Percentiles rank a stretch among this genome's conserved stretches.
phyloP scores from a whole-genome alignment of 768 basidiomycete genomes.

The Mycena indigotica region DNA sequence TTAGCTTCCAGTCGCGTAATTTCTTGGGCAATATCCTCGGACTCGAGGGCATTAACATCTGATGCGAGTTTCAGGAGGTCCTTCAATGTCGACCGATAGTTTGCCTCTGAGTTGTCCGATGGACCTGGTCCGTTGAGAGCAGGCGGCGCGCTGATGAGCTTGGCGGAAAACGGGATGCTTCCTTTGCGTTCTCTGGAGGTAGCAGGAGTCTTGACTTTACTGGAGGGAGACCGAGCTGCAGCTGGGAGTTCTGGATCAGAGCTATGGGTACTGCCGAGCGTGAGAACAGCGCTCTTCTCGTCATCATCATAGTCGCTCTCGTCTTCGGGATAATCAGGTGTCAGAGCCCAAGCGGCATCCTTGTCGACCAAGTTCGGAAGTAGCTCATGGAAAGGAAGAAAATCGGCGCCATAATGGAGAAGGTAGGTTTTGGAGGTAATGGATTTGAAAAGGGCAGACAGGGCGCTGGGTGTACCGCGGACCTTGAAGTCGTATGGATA shows the following conservation, averaged over 20 bases:
- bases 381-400: slow-evolving; percentile 77
- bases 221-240: slow-evolving; percentile 24
- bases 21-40: slow-evolving; percentile 78
- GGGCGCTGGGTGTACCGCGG: slow-evolving; percentile 68
- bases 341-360: slow-evolving; percentile 76
- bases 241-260: slow-evolving; percentile 22
- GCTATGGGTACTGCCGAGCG: slow-evolving; percentile 24
- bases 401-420: slow-evolving; percentile 81
- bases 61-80: slow-evolving; percentile 61
- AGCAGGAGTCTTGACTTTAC: slow-evolving; percentile 26
- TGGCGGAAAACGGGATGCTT: slow-evolving; percentile 61
- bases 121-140: slow-evolving; percentile 29
- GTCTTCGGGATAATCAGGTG: slow-evolving; percentile 55
- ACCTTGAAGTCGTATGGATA: slow-evolving; percentile 84
- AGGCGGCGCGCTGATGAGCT: slow-evolving; percentile 40
- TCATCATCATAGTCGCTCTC: slow-evolving; percentile 61
- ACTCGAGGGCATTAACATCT: slow-evolving; percentile 57
- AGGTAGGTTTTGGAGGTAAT: slow-evolving; percentile 80
- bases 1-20: slow-evolving; percentile 75
- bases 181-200: slow-evolving; percentile 63
- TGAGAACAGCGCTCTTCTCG: slow-evolving; percentile 32
- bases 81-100: slow-evolving; percentile 61
- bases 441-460: slow-evolving; percentile 76
- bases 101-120: slow-evolving; percentile 39
- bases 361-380: slow-evolving; percentile 65